Conservation (phyloP, 495 filamentous ascomycete species). For the Parachaetomium inaequale region DNA sequence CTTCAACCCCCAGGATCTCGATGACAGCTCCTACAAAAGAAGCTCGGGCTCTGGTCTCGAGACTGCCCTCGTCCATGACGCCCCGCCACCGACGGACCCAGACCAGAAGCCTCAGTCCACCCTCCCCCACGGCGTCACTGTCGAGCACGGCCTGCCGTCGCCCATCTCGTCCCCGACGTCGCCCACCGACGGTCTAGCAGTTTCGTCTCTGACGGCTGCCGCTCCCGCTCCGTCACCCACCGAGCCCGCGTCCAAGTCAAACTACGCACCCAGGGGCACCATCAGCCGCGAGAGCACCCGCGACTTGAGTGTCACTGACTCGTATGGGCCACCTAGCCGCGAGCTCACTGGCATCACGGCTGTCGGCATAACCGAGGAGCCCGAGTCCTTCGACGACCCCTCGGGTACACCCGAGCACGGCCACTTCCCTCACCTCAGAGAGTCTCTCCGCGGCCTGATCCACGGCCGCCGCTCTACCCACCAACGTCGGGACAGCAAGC, state of each 20-base stretch:
- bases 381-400: constrained; percentile 26
- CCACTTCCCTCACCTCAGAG: constrained; percentile 22
- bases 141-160: constrained; percentile 31
- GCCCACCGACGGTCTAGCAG: constrained; percentile 20
- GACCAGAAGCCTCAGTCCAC: constrained; percentile 20
- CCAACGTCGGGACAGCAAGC: constrained; percentile 30
- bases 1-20: constrained; percentile 15
- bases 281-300: constrained; percentile 26
- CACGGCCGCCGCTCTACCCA: constrained; percentile 21
- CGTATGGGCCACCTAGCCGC: constrained; percentile 28
- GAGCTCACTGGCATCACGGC: constrained; percentile 25
- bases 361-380: constrained; percentile 32
- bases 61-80: constrained; percentile 14
- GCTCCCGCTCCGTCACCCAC: constrained; percentile 8
- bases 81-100: constrained; percentile 17
- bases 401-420: constrained; percentile 17
- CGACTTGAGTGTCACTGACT: constrained; percentile 30
- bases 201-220: constrained; percentile 13
- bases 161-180: constrained; percentile 27
- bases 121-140: constrained; percentile 22
- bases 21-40: constrained; percentile 26
- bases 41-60: constrained; percentile 11
- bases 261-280: constrained; percentile 22
- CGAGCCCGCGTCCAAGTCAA: constrained; percentile 11
- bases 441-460: constrained; percentile 27